A percentile compares a stretch with the other conserved stretches of the same genome.
These are phyloP conservation scores for Eustoma russellianum DNA, from an alignment of 257 asterid species.

Conservation along the genomic window DNA sequence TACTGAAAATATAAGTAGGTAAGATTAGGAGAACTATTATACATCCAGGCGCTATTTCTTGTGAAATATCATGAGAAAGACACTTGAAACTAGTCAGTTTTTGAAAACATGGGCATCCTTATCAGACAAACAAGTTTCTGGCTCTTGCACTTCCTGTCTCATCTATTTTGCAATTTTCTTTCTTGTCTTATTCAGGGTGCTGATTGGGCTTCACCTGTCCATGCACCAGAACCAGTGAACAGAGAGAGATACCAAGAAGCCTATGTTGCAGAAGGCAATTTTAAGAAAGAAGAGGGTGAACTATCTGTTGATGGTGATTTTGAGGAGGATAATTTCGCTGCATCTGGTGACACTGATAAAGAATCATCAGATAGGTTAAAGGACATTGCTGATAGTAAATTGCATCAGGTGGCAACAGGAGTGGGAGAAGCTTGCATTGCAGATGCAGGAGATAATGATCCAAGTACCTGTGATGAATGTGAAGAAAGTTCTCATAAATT, in stretches of 20 bases:
- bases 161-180: conserved; percentile 5
- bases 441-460: conserved; percentile 41
- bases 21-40: too few species aligned
- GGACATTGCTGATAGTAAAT: conserved; percentile 24
- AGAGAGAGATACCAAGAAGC: conserved; percentile 28
- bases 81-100: too few species aligned
- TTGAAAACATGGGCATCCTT: too few species aligned
- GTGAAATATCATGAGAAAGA: too few species aligned
- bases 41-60: too few species aligned
- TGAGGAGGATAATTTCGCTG: conserved; percentile 32
- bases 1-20: too few species aligned
- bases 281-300: conserved; percentile 72
- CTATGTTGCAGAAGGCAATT: conserved; percentile 24
- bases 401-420: conserved; percentile 19
- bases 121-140: too few species aligned
- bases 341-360: conserved; percentile 18
- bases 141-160: too few species aligned
- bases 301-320: conserved; percentile 52
- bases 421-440: conserved; percentile 19
- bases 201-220: conserved; percentile 24
- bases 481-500: conserved; percentile 62
- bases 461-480: conserved; percentile 43
- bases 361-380: conserved; percentile 23
- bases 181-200: conserved; percentile 29
- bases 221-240: conserved; percentile 22